Evolutionary conservation across 495 filamentous ascomycete species (phyloP).

Genomic region (Lophiostoma macrostomum): DNA sequence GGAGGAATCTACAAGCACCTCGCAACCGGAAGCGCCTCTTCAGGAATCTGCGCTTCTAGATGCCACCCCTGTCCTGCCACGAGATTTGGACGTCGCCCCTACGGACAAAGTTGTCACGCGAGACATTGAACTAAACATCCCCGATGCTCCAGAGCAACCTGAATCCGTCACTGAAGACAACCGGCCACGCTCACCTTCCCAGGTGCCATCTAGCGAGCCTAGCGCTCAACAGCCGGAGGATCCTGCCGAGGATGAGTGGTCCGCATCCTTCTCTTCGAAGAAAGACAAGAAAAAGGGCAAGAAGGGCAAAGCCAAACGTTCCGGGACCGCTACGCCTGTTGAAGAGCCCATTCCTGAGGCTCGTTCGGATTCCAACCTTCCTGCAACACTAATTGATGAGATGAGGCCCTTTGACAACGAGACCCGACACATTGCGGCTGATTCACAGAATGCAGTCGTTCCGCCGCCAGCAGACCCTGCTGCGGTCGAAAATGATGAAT

Average conservation of each 20-base stretch:
- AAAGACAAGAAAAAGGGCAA: conserved; percentile 21
- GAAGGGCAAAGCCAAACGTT: conserved; percentile 21
- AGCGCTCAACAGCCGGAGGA: too few species aligned
- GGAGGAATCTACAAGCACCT: too few species aligned
- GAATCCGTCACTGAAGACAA: neutral
- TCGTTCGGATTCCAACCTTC: neutral
- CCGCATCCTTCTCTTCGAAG: neutral
- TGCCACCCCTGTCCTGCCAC: too few species aligned
- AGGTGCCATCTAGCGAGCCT: too few species aligned
- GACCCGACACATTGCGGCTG: neutral
- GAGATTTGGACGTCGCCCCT: too few species aligned
- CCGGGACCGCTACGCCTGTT: conserved; percentile 8
- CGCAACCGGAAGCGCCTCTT: too few species aligned
- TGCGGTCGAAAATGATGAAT: neutral
- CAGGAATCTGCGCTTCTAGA: too few species aligned
- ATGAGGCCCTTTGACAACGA: too few species aligned
- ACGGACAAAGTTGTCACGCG: too few species aligned
- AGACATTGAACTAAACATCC: too few species aligned
- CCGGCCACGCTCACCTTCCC: too few species aligned
- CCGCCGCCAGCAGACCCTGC: neutral
- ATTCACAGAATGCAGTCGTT: neutral
- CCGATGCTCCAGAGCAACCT: too few species aligned
- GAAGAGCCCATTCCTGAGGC: neutral
- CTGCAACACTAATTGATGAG: neutral
- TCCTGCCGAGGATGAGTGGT: conserved; percentile 4